Conservation (phyloP, 208 protist genomes). For the Leishmania gerbilli region DNA sequence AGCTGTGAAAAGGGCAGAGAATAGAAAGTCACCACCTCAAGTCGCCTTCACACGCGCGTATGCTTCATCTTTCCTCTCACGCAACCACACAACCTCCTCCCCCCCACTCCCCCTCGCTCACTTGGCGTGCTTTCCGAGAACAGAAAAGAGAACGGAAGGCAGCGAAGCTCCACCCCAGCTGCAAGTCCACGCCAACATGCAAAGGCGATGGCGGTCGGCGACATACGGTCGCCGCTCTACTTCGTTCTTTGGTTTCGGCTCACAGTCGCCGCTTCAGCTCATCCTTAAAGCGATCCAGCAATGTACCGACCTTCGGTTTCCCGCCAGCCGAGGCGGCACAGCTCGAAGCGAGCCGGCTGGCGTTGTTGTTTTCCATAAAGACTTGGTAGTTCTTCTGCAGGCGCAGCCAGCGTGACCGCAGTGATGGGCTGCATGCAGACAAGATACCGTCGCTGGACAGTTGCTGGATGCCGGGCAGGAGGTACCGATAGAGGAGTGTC, state of each 20-base stretch:
- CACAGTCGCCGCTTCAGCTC: slow-evolving; percentile 57
- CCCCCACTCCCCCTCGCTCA: not conserved
- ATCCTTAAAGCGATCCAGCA: slow-evolving; percentile 63
- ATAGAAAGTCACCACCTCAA: not conserved
- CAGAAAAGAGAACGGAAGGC: not conserved
- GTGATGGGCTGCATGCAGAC: slow-evolving; percentile 21
- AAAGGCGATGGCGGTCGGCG: not conserved
- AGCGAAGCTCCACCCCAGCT: not conserved
- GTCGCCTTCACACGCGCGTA: not conserved
- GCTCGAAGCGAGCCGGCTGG: slow-evolving; percentile 11
- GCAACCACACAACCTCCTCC: not conserved
- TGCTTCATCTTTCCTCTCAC: not conserved
- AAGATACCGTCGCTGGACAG: slow-evolving; percentile 34
- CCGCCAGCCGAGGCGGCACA: slow-evolving; percentile 6
- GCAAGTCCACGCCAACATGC: not conserved
- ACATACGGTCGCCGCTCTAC: not conserved
- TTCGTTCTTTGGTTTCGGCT: not conserved
- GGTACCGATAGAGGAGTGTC: slow-evolving; percentile 48
- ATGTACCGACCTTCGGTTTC: slow-evolving; percentile 25
- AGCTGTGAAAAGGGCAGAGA: not conserved
- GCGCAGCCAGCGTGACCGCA: slow-evolving; percentile 50
- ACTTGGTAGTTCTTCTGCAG: slow-evolving; percentile 46
- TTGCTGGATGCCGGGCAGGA: slow-evolving; percentile 55
- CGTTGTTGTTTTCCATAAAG: slow-evolving; percentile 53
- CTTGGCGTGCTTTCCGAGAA: not conserved